These are phyloP conservation scores for Penicillium expansum DNA, from an alignment of 2,329 filamentous ascomycete genomes.

Conservation along the genomic window DNA sequence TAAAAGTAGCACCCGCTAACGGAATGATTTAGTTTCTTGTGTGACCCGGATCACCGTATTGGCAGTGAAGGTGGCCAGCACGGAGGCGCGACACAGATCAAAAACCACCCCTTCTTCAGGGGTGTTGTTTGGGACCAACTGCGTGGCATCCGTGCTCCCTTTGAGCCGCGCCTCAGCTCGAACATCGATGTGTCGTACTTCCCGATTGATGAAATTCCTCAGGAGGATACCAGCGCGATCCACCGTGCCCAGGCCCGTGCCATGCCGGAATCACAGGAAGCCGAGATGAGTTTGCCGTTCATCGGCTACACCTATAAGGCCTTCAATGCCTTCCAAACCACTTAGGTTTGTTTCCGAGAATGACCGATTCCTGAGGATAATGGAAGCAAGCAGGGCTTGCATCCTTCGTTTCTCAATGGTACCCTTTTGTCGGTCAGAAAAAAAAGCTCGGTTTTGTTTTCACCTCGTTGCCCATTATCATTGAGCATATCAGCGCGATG, in stretches of 20 bases:
- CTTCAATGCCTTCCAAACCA: constrained; percentile 66
- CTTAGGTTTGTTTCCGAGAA: constrained; percentile 26
- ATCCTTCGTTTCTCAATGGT: constrained; percentile 23
- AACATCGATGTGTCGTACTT: constrained; percentile 98
- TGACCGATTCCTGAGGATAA: constrained; percentile 2
- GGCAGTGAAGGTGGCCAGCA: constrained; percentile 61
- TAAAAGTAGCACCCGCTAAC: constrained; percentile 25
- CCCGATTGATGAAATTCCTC: constrained; percentile 96
- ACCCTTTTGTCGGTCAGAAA: constrained; percentile 17
- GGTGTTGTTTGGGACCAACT: constrained; percentile 94
- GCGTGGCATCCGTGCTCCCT: constrained; percentile 88
- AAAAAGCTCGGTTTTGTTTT: constrained; percentile 24
- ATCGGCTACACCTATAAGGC: constrained; percentile 98
- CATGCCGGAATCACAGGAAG: constrained; percentile 72
- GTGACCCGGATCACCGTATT: constrained; percentile 87
- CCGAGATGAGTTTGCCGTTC: constrained; percentile 94
- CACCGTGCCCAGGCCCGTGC: constrained; percentile 79
- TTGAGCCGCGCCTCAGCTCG: constrained; percentile 88
- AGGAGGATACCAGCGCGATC: constrained; percentile 86
- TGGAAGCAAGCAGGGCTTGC: constrained; percentile 37
- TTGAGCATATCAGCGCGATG: constrained; percentile 38
- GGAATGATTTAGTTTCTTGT: constrained; percentile 68
- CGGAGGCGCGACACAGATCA: constrained; percentile 86
- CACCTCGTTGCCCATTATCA: constrained; percentile 27
- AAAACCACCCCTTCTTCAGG: constrained; percentile 91